Evolutionary conservation across 2,329 filamentous ascomycete genomes (phyloP), one percentile per base, ranked within the genome.

Genomic region (Colletotrichum sp.): DNA sequence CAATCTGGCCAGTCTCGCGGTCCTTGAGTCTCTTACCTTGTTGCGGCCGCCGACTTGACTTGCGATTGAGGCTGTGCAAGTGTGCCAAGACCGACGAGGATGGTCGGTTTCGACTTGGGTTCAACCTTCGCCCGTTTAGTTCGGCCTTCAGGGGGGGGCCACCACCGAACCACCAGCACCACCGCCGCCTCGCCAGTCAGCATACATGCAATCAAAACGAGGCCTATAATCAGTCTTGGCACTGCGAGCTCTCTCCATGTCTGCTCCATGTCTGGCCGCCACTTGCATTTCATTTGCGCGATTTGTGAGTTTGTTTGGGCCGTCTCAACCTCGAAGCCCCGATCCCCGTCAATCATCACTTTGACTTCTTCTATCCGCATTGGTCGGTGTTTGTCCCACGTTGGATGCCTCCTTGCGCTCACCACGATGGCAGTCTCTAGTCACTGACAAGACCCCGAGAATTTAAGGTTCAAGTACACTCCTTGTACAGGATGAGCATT

Each of bases 41-140:
- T 65, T 76, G 73, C 73, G 70, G 39, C 70, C 73, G 73, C 63
- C 69, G 63, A 55, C 52, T 72, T 63, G 72, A 64, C 44, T 64
- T 73, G 60, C 64, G 49, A 74, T 63, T 63, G 73, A 73, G 73
- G 73, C 73, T 76, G 73, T 76, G 73, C 70, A 76, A 60, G 64
- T 26, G 65, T 73, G 73, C 73, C 70, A 73, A 76, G 73, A 73
- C 70, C 12, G 55, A 8, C 69, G 70, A 73, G 70, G 70, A 73
- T 69, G 73, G n/a, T 18, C 49, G 32, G 73, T 76, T 76, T 76
- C 73, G 73, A 39, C 73, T 64, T 63, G 69, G 63, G n/a, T 66
- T 65, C 73, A 76, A 76, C 73, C 64, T 44, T 76, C 44, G 13
- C 59, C 64, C 30, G 32, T 62, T 59, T 34, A 62, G n/a, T 52